Conservation (phyloP, 208 protist species). For the Porcisia hertigi region DNA sequence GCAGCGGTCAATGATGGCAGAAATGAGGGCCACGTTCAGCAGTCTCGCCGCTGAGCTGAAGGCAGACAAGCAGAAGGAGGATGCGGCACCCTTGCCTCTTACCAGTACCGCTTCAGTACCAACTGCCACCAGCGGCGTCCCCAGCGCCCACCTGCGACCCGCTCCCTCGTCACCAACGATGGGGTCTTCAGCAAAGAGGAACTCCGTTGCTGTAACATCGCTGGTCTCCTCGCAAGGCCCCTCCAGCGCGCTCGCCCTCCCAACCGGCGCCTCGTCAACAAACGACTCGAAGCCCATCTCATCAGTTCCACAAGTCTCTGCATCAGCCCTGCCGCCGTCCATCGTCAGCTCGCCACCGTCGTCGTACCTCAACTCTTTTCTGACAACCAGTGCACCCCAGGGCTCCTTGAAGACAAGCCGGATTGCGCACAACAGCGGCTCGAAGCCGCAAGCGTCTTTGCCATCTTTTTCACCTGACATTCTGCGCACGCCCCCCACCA, state of each 20-base stretch:
- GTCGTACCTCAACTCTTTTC: background rate
- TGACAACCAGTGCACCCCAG: background rate
- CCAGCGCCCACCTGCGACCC: background rate
- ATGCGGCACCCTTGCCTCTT: background rate
- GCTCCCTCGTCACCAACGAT: background rate
- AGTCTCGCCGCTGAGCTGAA: background rate
- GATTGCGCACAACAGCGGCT: background rate
- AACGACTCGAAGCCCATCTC: slow-evolving; percentile 1
- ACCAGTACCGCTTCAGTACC: background rate
- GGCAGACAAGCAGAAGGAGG: background rate
- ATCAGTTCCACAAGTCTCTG: background rate
- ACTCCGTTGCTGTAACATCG: background rate
- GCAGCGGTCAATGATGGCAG: slow-evolving; percentile 7
- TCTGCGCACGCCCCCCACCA: slow-evolving; percentile 23
- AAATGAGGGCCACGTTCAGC: background rate
- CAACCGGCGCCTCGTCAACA: background rate
- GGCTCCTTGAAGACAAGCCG: background rate
- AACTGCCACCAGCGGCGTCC: background rate
- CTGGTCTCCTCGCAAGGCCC: background rate
- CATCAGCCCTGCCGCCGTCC: background rate
- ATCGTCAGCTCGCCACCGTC: background rate
- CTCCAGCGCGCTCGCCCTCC: background rate
- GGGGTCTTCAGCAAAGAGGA: background rate
- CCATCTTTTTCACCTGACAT: slow-evolving; percentile 26
- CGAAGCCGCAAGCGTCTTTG: slow-evolving; percentile 9